Evolutionary conservation across 2,329 filamentous ascomycete species (phyloP).

Genomic region (Penicillium vulpinum): DNA sequence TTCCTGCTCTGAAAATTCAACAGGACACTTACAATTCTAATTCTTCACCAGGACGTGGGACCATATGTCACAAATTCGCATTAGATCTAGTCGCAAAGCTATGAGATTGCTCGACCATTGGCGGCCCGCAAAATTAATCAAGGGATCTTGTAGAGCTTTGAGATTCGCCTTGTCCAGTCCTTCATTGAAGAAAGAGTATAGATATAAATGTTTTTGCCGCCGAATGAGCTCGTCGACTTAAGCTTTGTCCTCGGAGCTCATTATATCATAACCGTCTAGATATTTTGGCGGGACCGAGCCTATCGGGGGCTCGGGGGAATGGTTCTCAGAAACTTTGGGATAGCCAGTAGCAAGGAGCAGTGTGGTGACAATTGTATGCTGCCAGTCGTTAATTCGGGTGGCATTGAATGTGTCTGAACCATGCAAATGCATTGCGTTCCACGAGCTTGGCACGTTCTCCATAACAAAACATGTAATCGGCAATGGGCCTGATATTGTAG

Average conservation of each 20-base stretch:
- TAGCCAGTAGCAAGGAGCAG: slow-evolving; percentile 21
- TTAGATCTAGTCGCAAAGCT: slow-evolving; percentile 21
- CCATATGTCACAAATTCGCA: slow-evolving; percentile 18
- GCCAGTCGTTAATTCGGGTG: slow-evolving; percentile 29
- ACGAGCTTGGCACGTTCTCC: slow-evolving; percentile 18
- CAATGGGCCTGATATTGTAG: slow-evolving; percentile 24
- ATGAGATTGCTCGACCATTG: slow-evolving; percentile 28
- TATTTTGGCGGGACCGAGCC: slow-evolving; percentile 16
- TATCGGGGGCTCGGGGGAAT: slow-evolving; percentile 18
- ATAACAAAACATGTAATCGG: slow-evolving; percentile 33
- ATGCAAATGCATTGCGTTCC: slow-evolving; percentile 26
- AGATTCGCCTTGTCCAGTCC: slow-evolving; percentile 25
- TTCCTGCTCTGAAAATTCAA: slow-evolving; percentile 20
- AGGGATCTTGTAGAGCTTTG: slow-evolving; percentile 19
- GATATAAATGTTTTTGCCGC: slow-evolving; percentile 20
- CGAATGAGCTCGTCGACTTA: slow-evolving; percentile 23
- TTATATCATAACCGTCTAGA: slow-evolving; percentile 19
- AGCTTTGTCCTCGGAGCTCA: slow-evolving; percentile 18
- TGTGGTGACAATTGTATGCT: slow-evolving; percentile 23
- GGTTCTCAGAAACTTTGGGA: slow-evolving; percentile 26
- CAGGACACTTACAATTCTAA: slow-evolving; percentile 12
- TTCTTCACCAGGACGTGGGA: slow-evolving; percentile 10
- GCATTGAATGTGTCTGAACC: slow-evolving; percentile 19
- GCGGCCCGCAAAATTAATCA: slow-evolving; percentile 22
- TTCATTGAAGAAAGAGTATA: slow-evolving; percentile 27